A percentile compares a stretch with the other conserved stretches of the same genome.
These are phyloP conservation scores for Larix sibirica DNA, from an alignment of 83 land plant genomes.

Conservation along the genomic window DNA sequence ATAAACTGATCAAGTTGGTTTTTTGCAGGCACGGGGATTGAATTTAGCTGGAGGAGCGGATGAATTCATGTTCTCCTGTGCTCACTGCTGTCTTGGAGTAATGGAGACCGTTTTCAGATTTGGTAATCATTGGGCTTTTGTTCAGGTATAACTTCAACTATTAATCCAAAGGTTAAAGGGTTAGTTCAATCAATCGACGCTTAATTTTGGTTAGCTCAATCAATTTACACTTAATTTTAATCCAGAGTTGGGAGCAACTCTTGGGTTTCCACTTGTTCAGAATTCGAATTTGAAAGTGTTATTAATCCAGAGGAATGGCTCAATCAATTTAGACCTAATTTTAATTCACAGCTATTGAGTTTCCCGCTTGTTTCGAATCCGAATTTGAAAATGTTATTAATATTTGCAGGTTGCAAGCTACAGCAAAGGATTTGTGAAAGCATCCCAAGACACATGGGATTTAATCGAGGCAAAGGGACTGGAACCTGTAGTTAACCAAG, in stretches of 20 bases:
- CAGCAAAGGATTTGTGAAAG: conserved; percentile 66
- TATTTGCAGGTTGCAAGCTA: conserved; percentile 68
- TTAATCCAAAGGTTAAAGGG: too few species aligned
- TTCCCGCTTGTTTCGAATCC: too few species aligned
- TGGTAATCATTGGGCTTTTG: conserved; percentile 84
- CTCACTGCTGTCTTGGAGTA: conserved; percentile 66
- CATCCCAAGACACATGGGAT: conserved; percentile 75
- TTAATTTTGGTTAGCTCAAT: too few species aligned
- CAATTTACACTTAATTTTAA: too few species aligned
- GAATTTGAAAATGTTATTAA: neutral
- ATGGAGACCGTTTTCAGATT: conserved; percentile 57
- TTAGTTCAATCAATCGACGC: too few species aligned
- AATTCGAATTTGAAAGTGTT: too few species aligned
- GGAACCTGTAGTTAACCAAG: conserved; percentile 64
- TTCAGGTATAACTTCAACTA: conserved; percentile 53
- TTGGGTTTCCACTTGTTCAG: too few species aligned
- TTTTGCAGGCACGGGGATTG: conserved; percentile 54
- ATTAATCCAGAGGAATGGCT: too few species aligned
- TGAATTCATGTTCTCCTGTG: conserved; percentile 91
- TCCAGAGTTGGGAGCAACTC: too few species aligned
- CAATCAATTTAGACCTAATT: too few species aligned
- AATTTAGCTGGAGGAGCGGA: conserved; percentile 77
- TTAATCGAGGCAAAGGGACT: conserved; percentile 47
- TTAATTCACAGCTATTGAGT: too few species aligned
- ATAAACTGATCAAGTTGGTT: neutral